Conservation (phyloP, 148 eudicot species). For the Selenicereus undatus region DNA sequence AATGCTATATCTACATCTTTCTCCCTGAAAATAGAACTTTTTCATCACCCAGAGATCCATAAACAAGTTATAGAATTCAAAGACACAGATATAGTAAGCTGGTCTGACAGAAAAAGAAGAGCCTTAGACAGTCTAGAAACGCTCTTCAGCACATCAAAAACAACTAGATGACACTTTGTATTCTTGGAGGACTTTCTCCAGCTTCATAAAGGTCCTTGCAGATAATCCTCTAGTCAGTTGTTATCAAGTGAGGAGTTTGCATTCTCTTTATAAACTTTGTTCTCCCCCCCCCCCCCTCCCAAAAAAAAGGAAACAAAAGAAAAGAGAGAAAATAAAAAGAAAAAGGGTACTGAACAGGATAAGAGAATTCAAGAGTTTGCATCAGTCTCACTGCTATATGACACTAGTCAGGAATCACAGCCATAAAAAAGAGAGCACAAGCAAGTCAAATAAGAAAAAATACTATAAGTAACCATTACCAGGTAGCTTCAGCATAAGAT, state of each 20-base stretch:
- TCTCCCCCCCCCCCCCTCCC: not conserved
- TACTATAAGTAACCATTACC: conserved; percentile 39
- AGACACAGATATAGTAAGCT: not conserved
- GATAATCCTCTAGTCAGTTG: not conserved
- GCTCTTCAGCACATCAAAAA: not conserved
- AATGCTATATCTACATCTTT: conserved; percentile 75
- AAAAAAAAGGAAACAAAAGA: too few relatives aligned
- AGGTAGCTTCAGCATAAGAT: conserved; percentile 99
- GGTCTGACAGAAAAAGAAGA: not conserved
- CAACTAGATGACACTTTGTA: not conserved
- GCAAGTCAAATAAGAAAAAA: not conserved
- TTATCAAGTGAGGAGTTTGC: not conserved
- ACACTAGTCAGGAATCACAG: not conserved
- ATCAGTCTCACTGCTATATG: not conserved
- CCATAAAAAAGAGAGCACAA: not conserved
- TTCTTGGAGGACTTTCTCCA: not conserved
- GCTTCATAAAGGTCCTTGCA: not conserved
- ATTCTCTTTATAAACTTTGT: not conserved
- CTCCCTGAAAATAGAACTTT: conserved; percentile 55
- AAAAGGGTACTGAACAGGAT: not conserved
- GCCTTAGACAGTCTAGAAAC: not conserved
- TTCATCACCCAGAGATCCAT: not conserved
- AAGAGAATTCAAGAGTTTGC: not conserved
- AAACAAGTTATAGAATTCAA: not conserved
- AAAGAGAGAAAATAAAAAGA: too few relatives aligned